phyloP scores from a whole-genome alignment of 1,284 basidiomycete genomes.

The Schizophyllum amplum region DNA sequence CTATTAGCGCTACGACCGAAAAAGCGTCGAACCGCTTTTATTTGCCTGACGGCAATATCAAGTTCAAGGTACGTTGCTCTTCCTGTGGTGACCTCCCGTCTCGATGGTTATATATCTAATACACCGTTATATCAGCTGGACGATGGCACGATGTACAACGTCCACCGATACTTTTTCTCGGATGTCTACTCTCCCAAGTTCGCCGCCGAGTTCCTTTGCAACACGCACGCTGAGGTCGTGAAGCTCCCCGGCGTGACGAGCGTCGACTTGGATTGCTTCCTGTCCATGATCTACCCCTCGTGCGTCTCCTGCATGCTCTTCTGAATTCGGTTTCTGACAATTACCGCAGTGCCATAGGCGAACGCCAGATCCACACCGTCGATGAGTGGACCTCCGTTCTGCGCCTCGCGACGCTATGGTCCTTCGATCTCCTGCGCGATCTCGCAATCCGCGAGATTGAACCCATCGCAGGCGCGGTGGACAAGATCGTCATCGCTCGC shows the following conservation, averaged over 20 bases:
- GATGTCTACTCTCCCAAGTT: conserved; percentile 23
- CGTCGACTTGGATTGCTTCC: conserved; percentile 23
- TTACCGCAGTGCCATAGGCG: conserved; percentile 19
- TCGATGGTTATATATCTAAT: no score
- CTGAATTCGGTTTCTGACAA: not conserved
- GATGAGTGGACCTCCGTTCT: conserved; percentile 32
- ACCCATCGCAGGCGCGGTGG: conserved; percentile 20
- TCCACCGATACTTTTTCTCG: conserved; percentile 24
- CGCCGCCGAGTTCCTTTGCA: conserved; percentile 13
- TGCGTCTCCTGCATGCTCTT: not conserved
- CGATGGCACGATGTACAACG: conserved; percentile 19
- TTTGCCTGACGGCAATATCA: not conserved
- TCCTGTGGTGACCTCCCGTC: not conserved
- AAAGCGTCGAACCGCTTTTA: not conserved
- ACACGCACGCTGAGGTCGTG: conserved; percentile 1
- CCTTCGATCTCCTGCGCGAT: conserved; percentile 23
- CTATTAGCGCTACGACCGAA: not conserved
- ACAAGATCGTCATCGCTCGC: conserved; percentile 27
- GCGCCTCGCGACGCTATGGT: conserved; percentile 24
- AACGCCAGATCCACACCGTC: conserved; percentile 21
- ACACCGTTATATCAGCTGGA: conserved; percentile 12
- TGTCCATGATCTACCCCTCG: conserved; percentile 26
- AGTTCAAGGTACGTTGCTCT: not conserved
- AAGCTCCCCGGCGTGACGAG: conserved; percentile 12
- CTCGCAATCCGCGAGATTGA: conserved; percentile 26